Base-by-base conservation (phyloP, 1,284 basidiomycete genomes). In the Moniliella sp. region DNA sequence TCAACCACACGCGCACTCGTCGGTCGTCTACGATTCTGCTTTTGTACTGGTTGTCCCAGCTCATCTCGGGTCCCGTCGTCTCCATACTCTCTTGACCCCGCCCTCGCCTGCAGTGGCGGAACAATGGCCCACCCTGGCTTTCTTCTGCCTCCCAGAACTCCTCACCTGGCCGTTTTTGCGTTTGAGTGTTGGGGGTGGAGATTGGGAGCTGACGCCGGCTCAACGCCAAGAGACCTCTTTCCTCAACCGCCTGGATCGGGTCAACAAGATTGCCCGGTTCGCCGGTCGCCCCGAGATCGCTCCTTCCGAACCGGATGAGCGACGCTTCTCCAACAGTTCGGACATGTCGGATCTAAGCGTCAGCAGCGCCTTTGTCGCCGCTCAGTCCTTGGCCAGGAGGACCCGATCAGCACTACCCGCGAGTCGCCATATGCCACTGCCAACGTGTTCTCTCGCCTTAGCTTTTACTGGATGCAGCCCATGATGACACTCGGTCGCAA, bases 31-130 rank as follows among this genome's bases (percentile, higher is more conserved):
- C 77, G 0, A 59, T 74, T 14, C 63, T 84, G 16, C 69, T 93
- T 14, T 62, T 88, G 31, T 84, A 81, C 62, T 88, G 79, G 76
- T 78, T 83, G 0, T 32, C 69, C 3, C 80, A 83, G 47, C 35
- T 71, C 7, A 17, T 69, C 13, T 64, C 65, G 0, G 51, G 72
- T 1, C 50, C 65, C 3, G 57, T 81, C 15, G 73, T 75, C 68
- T 64, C 0, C 42, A 51, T 19, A 56, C 48, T 13, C 38, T 27
- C 23, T 30, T 46, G 25, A 45, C 39, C 9, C 31, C 28, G 21
- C 40, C 50, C 7, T 46, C 43, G 15, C 35, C 35, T 18, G 37
- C 43, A 2, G 15, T 52, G 31, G 25, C 35, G 17, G 31, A 40
- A 2, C 43, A 46, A 33, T 29, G 48, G 15, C 27, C 39, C 25